Evolutionary conservation across 2,329 filamentous ascomycete genomes (phyloP), one percentile per base, ranked within the genome.

Genomic region (Phialocephala subalpina): DNA sequence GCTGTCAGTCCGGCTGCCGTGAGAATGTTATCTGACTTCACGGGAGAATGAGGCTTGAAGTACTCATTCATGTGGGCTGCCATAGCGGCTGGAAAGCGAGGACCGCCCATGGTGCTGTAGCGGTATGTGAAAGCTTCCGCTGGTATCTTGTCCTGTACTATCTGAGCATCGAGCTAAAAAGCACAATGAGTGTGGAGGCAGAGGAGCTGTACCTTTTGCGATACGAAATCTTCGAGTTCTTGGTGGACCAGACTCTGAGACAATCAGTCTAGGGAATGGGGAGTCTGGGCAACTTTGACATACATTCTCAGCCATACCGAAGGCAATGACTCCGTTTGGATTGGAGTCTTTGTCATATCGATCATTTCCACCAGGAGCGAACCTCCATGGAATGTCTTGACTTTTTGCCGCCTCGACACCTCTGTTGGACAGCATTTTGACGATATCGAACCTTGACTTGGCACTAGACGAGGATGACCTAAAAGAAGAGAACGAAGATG

Each of bases 1-100:
- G 79, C 74, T 0, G 81, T 82, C 9, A 80, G 74, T 12, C 79
- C 81, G 47, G 77, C 80, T n/a, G 79, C 76, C 27, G 80, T 75
- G 4, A 80, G 65, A 53, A 85, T 69, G 20, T 82, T 67, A 0
- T 79, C 73, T 11, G 78, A 57, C 1, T 76, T 38, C 4, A 84
- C 73, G 0, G 77, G 70, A 0, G 58, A 55, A 55, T 73, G 63
- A 2, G 82, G 78, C 0, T 75, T 69, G 66, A 85, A 80, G 53
- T 80, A 72, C 20, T 69, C 75, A 65, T 81, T 83, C 52, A 85
- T 68, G 65, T 82, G 78, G 2, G 69, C 71, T 16, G 81, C 78
- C 66, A 83, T 77, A 0, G 78, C 79, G 5, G 66, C 69, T 0
- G 79, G 78, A n/a, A 84, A 76, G 20, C 77, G 74, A 16, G 68